Base-by-base conservation (phyloP, 352 stramenopile genomes). In the Phytophthora constricta region DNA sequence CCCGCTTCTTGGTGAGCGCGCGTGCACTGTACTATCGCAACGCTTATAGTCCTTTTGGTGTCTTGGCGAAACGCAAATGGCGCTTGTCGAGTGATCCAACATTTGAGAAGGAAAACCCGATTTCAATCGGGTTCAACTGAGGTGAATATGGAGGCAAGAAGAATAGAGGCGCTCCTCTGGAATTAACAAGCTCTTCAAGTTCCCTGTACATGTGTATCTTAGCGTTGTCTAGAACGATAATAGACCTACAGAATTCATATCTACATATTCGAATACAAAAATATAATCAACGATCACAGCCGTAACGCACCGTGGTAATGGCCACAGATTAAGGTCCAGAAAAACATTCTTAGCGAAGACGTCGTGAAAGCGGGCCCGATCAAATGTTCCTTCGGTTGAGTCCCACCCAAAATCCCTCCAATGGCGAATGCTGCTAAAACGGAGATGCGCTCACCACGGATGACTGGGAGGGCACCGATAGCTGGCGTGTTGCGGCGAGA, bases 121-220 rank as follows among this genome's bases (percentile, higher is more conserved):
- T 5, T 23, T 68, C 60, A 17, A 68, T 62, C 8, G 60, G 60
- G 19, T 43, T 68, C 10, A 68, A 34, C 14, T 68, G 42, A 1
- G 51, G 60, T 4, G 42, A 68, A 43, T 68, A 62, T n/a, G 60
- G 50, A 7, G 45, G 45, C 7, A 62, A n/a, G 45, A 39, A 58
- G 61, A 68, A 57, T 8, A 58, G 42, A 1, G 56, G 13, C 19
- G 11, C 20, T 1, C 48, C 48, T 11, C 10, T 16, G 8, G n/a
- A 27, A 42, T 55, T 22, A 20, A 55, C 48, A 5, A 55, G 14
- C 10, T 37, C 48, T 20, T 55, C 48, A 22, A 55, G 28, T 23
- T 57, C 27, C 4, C 27, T 17, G 25, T 70, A 70, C 60, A 75
- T 70, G 22, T 70, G 67, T 33, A 70, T 75, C 16, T 69, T 65